phyloP scores from a whole-genome alignment of 2,329 filamentous ascomycete species.

The Chaetomiaceae sp. region DNA sequence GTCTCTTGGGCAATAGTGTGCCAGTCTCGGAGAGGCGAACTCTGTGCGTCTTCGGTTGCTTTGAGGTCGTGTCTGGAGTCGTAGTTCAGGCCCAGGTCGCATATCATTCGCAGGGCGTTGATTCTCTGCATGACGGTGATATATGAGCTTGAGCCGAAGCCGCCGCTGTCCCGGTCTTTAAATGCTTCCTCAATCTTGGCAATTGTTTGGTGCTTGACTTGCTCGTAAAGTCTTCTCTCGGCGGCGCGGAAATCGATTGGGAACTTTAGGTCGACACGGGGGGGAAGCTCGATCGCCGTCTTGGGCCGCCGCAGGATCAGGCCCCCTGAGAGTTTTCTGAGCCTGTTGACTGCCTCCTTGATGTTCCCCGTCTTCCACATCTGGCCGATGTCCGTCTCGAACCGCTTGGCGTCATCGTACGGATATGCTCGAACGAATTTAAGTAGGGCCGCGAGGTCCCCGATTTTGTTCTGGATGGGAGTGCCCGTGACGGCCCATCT shows the following conservation, averaged over 20 bases:
- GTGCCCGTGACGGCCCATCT: conserved; percentile 48
- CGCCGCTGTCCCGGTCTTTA: conserved; percentile 11
- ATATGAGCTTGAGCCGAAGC: conserved; percentile 25
- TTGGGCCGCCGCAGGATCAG: conserved; percentile 40
- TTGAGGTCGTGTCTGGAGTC: conserved; percentile 21
- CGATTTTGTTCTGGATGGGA: conserved; percentile 43
- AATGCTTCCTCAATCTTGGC: conserved; percentile 32
- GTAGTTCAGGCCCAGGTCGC: conserved; percentile 42
- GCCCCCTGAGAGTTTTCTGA: conserved; percentile 36
- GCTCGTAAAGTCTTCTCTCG: conserved; percentile 36
- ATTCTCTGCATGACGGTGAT: conserved; percentile 42
- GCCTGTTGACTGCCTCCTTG: conserved; percentile 35
- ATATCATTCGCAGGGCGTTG: conserved; percentile 41
- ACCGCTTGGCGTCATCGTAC: conserved; percentile 35
- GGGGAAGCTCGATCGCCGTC: conserved; percentile 35
- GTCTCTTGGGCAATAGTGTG: conserved; percentile 29
- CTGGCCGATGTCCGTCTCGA: conserved; percentile 36
- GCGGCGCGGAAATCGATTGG: conserved; percentile 33
- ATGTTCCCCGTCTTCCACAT: conserved; percentile 37
- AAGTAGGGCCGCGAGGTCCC: conserved; percentile 39
- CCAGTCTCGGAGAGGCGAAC: neutral
- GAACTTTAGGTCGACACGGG: conserved; percentile 31
- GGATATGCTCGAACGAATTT: conserved; percentile 41
- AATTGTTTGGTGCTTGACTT: conserved; percentile 27
- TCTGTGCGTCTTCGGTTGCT: conserved; percentile 15